These are phyloP conservation scores for Aspergillus felis DNA, from an alignment of 2,329 filamentous ascomycete species.

Conservation along the genomic window DNA sequence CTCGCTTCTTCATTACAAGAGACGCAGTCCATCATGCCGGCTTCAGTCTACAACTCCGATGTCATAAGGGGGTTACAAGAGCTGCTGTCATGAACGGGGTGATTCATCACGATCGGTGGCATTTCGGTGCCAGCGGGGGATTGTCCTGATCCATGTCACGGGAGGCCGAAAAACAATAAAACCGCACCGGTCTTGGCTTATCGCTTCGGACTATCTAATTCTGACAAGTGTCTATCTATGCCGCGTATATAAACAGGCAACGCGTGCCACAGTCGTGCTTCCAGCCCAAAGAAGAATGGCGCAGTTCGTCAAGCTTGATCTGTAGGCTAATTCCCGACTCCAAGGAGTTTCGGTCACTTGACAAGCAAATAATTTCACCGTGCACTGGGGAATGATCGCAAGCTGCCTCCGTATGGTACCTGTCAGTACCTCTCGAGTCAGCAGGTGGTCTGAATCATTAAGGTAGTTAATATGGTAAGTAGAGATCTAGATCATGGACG, in stretches of 20 bases:
- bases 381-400: not conserved
- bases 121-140: not conserved
- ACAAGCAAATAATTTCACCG: not conserved
- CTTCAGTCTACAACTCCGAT: too few relatives aligned
- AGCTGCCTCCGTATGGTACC: not conserved
- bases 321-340: not conserved
- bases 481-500: conserved; percentile 13
- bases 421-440: not conserved
- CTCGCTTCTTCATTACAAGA: too few relatives aligned
- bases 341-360: not conserved
- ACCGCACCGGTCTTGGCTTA: not conserved
- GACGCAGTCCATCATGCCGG: too few relatives aligned
- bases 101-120: not conserved
- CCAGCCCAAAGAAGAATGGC: not conserved
- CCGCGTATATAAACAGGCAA: not conserved
- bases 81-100: not conserved
- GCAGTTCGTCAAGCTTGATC: not conserved
- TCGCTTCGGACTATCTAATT: not conserved
- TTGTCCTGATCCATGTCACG: not conserved
- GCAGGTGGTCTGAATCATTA: not conserved
- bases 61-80: not conserved
- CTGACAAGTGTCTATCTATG: not conserved
- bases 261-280: not conserved
- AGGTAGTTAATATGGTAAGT: not conserved
- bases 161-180: not conserved